Base-by-base conservation (phyloP, 306 rosid genomes). In the Arachis stenosperma region DNA sequence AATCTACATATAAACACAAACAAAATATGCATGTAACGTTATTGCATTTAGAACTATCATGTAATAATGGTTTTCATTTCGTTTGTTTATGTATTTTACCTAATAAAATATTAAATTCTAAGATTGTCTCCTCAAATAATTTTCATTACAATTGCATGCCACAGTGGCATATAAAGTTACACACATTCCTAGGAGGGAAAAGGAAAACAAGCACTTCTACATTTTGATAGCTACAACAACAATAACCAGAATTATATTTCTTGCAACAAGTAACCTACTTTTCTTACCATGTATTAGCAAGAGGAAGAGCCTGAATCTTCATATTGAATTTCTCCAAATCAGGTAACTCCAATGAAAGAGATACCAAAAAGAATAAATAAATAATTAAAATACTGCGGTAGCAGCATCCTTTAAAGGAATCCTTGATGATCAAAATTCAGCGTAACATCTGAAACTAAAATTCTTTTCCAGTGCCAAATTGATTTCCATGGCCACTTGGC, bases 291-390 rank as follows among this genome's bases (percentile, higher is more conserved):
- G 69, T 29, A 70, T 50, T 64, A 53, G 11, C 75, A 36, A 61
- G 56, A 27, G 4, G 8, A 52, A 56, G 47, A 40, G 9, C 41
- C 9, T 22, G 68, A 75, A 13, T 71, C 74, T 62, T 62, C 52
- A 36, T 67, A 62, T 8, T 12, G 71, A 73, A 68, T 72, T 76
- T 73, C 84, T 71, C 76, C 78, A 43, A 3, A 67, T 53, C 58
- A 56, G 44, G 46, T 60, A 69, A 33, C 84, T 56, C n/a, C 14
- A 41, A 66, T 12, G 62, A 61, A 65, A 43, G 10, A 59, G 51
- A 48, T 27, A 5, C 57, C 47, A 67, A 63, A 61, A 13, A 33
- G 13, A 36, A 48, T 7, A 63, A 48, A 76, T 37, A 33, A 33
- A 22, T 22, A 22, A 22, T 22, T 22, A 22, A 22, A 22, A 22